phyloP scores from a whole-genome alignment of 164 flowering plant species.

The Houttuynia cordata region DNA sequence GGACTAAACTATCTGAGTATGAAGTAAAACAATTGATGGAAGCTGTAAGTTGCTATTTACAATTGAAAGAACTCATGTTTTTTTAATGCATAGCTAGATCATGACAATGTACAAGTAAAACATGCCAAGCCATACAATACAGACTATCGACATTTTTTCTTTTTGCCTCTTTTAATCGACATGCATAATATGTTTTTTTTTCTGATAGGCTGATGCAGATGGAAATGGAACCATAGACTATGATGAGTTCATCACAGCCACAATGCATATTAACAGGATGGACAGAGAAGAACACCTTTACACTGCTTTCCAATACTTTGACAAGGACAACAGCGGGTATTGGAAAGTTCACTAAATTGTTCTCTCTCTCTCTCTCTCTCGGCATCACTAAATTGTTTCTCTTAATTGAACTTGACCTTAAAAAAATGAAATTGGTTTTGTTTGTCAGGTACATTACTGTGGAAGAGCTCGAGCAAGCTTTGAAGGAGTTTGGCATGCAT shows the following conservation, averaged over 20 bases:
- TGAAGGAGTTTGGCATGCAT: constrained; percentile 73
- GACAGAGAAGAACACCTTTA: constrained; percentile 94
- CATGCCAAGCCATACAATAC: too few relatives aligned
- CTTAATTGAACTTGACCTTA: neutral
- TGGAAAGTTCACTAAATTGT: neutral
- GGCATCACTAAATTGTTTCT: neutral
- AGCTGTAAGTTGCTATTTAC: constrained; percentile 48
- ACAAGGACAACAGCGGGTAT: constrained; percentile 94
- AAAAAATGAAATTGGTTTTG: neutral
- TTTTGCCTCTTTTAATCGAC: too few relatives aligned
- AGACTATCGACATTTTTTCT: too few relatives aligned
- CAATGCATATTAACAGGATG: constrained; percentile 84
- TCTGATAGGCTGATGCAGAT: constrained; percentile 93
- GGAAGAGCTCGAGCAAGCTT: constrained; percentile 91
- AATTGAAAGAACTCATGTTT: neutral
- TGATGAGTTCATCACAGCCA: constrained; percentile 94
- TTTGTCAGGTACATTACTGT: constrained; percentile 57
- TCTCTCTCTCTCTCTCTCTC: neutral
- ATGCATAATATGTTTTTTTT: too few relatives aligned
- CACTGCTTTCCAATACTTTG: constrained; percentile 90
- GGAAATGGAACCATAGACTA: constrained; percentile 95
- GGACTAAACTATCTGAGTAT: constrained; percentile 65
- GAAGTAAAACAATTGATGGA: constrained; percentile 92
- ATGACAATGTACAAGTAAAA: too few relatives aligned
- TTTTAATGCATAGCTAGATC: too few relatives aligned